Evolutionary conservation across 331 rosid species (phyloP).

Genomic region (Stylosanthes scabra): DNA sequence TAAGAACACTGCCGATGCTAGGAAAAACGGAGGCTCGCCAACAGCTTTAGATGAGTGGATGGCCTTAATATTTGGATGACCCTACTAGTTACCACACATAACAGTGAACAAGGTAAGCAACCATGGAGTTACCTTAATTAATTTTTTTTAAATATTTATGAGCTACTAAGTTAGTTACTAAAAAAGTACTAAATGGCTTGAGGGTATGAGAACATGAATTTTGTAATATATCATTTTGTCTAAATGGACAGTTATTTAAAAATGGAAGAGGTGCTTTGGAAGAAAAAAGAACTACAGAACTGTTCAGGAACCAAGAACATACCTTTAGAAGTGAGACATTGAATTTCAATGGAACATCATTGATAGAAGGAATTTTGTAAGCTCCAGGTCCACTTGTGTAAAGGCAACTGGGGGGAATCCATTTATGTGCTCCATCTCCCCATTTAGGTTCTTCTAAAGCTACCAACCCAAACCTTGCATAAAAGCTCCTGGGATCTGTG

Average conservation of each 20-base stretch:
- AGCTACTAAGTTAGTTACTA: neutral
- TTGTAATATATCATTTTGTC: too few species aligned
- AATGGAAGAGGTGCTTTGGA: neutral
- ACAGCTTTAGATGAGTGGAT: slow-evolving; percentile 96
- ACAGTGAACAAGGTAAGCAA: slow-evolving; percentile 27
- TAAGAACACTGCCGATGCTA: slow-evolving; percentile 80
- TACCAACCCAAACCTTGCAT: slow-evolving; percentile 96
- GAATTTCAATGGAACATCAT: slow-evolving; percentile 87
- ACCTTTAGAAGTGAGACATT: slow-evolving; percentile 91
- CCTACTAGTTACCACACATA: slow-evolving; percentile 52
- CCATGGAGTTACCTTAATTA: slow-evolving; percentile 15
- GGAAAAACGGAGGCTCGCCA: slow-evolving; percentile 98
- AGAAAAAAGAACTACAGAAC: slow-evolving; percentile 23
- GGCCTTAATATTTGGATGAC: slow-evolving; percentile 94
- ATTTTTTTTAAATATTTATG: slow-evolving; percentile 22
- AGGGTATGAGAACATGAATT: too few species aligned
- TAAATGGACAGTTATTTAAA: too few species aligned
- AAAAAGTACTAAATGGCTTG: neutral
- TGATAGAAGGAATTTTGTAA: slow-evolving; percentile 89
- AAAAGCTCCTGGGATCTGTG: slow-evolving; percentile 93
- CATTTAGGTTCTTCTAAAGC: slow-evolving; percentile 95
- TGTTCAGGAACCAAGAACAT: slow-evolving; percentile 35
- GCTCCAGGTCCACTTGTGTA: slow-evolving; percentile 86
- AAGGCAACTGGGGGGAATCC: slow-evolving; percentile 80
- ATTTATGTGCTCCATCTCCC: slow-evolving; percentile 95